Evolutionary conservation across 2,329 filamentous ascomycete species (phyloP), one percentile per base, ranked within the genome.

Genomic region (Cladophialophora exuberans): DNA sequence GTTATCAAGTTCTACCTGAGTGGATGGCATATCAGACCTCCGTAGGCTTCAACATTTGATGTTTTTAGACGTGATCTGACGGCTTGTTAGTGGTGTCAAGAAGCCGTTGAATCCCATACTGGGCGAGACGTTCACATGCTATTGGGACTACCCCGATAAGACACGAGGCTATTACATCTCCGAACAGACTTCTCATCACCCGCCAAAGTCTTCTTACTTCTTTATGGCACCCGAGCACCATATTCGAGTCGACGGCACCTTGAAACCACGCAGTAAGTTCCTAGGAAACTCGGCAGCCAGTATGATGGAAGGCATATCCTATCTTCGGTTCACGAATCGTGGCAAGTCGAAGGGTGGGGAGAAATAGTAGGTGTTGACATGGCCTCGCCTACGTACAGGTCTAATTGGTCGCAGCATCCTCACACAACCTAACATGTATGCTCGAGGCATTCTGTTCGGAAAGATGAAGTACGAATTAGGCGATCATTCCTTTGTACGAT

Each of bases 401-500:
- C 52, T 51, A 59, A 57, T 18, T 36, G 11, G n/a, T 25, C 50
- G 13, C 64, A 95, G 90, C 73, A 89, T 95, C 67, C 75, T 97
- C 48, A 97, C 94, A 3, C 94, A 99, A 69, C 94, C 94, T 15
- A 99, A 99, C 76, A 99, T 99, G 91, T 99, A 99, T 72, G 94
- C 93, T 18, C 84, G 94, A 59, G 93, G 94, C 30, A 97, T 99
- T 57, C 79, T 99, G 6, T 97, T 99, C 67, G 94, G 94, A 43
- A 97, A 97, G 73, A 97, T 99, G 94, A 97, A 97, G 73, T 99
- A 97, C 73, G 94, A 99, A 76, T 84, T 99, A 6, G 94, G 64
- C 39, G 64, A 66, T 39, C 64, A 66, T 47, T 96, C 92, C 70
- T 90, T 91, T 65, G 89, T 99, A 17, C 83, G 87, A 62, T 97